Evolutionary conservation across 1,139 yeast species (phyloP).

Genomic region (Blastobotrys buckinghamii): DNA sequence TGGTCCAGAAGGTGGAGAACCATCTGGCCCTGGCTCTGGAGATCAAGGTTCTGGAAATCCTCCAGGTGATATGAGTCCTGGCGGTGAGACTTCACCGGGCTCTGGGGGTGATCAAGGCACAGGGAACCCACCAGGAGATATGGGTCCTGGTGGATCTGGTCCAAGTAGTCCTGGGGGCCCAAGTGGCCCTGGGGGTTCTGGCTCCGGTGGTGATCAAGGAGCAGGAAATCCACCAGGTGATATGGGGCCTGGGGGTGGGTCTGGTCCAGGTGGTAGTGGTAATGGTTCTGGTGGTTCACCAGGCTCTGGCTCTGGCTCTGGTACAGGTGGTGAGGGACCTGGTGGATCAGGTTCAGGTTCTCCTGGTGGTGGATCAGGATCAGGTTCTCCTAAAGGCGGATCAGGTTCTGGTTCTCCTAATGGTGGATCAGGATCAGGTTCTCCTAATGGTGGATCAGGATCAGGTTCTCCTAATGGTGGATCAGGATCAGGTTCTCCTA

Average conservation of each 20-base stretch:
- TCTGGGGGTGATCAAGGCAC: neutral
- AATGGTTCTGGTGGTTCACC: neutral
- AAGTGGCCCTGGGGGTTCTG: neutral
- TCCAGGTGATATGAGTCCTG: constrained; percentile 1
- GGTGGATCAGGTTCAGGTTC: neutral
- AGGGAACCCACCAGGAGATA: neutral
- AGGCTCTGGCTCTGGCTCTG: neutral
- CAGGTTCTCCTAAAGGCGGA: constrained; percentile 1
- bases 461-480: neutral
- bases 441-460: neutral
- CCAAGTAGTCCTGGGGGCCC: neutral
- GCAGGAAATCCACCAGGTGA: constrained; percentile 2
- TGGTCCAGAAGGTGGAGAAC: constrained; percentile 8
- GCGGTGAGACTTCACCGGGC: neutral
- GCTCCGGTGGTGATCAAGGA: neutral
- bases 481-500: neutral
- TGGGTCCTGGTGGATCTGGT: neutral
- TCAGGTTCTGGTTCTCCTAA: neutral
- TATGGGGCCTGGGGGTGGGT: constrained; percentile 3
- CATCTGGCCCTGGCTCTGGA: neutral
- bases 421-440: neutral
- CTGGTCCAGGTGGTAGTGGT: neutral
- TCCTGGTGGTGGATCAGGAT: neutral
- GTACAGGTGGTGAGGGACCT: neutral
- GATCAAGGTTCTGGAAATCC: neutral